Evolutionary conservation across 2,329 filamentous ascomycete genomes (phyloP), one percentile per base, ranked within the genome.

Genomic region (Neonectria neomacrospora): DNA sequence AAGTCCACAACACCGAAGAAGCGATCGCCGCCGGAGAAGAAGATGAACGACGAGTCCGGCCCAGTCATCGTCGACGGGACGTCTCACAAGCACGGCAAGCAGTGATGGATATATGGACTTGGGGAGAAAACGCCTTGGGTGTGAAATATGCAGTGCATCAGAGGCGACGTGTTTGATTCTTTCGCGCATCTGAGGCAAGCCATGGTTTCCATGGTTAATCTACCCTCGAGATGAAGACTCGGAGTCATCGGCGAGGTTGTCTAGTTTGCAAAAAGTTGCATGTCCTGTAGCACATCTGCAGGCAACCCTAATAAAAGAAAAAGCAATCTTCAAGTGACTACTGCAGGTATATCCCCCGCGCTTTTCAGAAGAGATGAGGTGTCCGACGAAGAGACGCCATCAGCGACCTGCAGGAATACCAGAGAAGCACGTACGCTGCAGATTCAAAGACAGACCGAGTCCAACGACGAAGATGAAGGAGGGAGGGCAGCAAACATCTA

Each of bases 21-120:
- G 22, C 47, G 51, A 5, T 22, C 50, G 28, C 45, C 37, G 4
- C 47, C 47, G 20, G 60, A 60, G 26, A 54, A 30, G 44, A 64
- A 64, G 16, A 56, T 50, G 42, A 60, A 39, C 28, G 51, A 56
- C 10, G 57, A 64, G 3, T 62, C 68, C 12, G 47, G 47, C 3
- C 47, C 47, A 16, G 60, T 70, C 20, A 45, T 73, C 42, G 67
- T 65, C 9, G 60, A 73, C 47, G 71, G 71, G 22, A 65, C 66
- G n/a, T 65, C 61, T 18, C 62, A 58, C 50, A 65, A 37, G 32
- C 52, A 30, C 37, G 58, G 58, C 26, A 63, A 64, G 58, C 18
- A 45, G 26, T 58, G 42, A 58, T 32, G 30, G 22, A 26, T 3
- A 5, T 41, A 58, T 32, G 30, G 22, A 26, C 4, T 11, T 41